Conservation (phyloP, 495 filamentous ascomycete species). For the Pyrenula massariospora region DNA sequence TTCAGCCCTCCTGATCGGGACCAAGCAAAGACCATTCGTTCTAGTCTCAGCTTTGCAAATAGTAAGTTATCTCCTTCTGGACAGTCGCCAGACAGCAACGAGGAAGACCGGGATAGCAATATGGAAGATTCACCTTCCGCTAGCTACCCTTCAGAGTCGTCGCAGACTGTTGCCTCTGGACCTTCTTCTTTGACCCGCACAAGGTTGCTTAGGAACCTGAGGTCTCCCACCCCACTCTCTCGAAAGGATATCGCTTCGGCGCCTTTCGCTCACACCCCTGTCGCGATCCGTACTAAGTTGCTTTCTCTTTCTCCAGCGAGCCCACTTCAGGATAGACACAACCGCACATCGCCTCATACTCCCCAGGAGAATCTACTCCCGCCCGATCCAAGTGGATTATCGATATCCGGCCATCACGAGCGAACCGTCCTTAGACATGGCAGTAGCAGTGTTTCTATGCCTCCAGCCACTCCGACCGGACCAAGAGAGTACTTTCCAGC, state of each 20-base stretch:
- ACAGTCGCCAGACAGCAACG: constrained; percentile 8
- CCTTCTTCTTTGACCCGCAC: constrained; percentile 24
- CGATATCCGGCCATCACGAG: constrained; percentile 52
- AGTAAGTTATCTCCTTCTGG: constrained; percentile 20
- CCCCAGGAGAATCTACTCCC: constrained; percentile 63
- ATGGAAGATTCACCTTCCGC: constrained; percentile 25
- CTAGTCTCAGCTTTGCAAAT: constrained; percentile 23
- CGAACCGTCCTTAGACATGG: constrained; percentile 20
- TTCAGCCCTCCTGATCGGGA: constrained; percentile 18
- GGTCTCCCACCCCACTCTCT: constrained; percentile 22
- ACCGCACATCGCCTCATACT: constrained; percentile 60
- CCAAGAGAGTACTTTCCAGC: constrained; percentile 47
- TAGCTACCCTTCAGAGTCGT: constrained; percentile 15
- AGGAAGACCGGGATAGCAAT: constrained; percentile 14
- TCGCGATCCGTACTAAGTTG: constrained; percentile 30
- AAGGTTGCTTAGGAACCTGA: constrained; percentile 17
- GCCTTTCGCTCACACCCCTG: constrained; percentile 13
- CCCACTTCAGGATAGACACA: constrained; percentile 35
- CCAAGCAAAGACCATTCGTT: constrained; percentile 27
- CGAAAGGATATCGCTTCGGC: constrained; percentile 16
- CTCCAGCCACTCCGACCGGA: constrained; percentile 71
- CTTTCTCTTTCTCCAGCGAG: constrained; percentile 32
- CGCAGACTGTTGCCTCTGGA: constrained; percentile 7
- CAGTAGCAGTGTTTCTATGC: constrained; percentile 28
- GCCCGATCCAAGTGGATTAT: constrained; percentile 71